Evolutionary conservation across 176 grass and related monocot species (phyloP).

Genomic region (Carex pumila): DNA sequence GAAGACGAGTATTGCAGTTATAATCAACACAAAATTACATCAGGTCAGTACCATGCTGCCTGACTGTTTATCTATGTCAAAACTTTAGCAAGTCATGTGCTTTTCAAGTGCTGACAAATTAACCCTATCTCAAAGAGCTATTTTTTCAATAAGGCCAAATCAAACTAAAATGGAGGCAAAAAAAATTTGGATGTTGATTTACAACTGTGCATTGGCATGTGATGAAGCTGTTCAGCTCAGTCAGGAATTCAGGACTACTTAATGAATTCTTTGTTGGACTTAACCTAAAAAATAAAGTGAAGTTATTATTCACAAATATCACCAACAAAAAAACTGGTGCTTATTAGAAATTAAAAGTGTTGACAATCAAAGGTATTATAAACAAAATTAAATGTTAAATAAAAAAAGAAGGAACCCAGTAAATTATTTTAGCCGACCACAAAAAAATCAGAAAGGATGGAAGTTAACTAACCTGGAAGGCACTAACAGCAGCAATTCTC

Average conservation of each 20-base stretch:
- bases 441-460: background rate
- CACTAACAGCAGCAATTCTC: conserved; percentile 66
- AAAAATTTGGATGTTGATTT: background rate
- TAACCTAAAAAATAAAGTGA: background rate
- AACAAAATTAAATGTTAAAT: background rate
- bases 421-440: background rate
- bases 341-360: background rate
- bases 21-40: background rate
- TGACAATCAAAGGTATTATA: background rate
- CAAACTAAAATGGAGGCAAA: background rate
- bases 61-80: background rate
- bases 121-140: background rate
- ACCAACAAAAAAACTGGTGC: background rate
- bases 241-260: background rate
- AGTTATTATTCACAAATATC: background rate
- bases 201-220: background rate
- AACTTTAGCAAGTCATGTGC: background rate
- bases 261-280: background rate
- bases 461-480: conserved; percentile 66
- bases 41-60: background rate
- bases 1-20: background rate
- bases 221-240: background rate
- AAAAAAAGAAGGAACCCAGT: background rate
- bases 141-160: background rate
- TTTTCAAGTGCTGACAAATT: background rate